phyloP scores from a whole-genome alignment of 169 alveolate species.

The Babesia divergens region DNA sequence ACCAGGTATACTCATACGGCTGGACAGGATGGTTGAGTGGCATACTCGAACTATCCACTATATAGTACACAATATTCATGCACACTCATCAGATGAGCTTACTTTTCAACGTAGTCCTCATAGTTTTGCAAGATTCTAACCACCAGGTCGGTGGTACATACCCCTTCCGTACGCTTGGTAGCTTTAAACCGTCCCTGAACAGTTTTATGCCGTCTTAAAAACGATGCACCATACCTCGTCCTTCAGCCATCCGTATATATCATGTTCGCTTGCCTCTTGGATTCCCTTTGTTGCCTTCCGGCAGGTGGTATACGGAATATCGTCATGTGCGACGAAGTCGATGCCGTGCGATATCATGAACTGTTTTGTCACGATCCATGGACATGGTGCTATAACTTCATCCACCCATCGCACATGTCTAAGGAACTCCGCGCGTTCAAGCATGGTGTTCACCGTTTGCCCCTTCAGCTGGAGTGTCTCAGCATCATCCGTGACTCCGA shows the following conservation, averaged over 20 bases:
- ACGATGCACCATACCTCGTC: slow-evolving; percentile 63
- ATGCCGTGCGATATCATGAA: slow-evolving; percentile 86
- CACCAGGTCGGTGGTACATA: slow-evolving; percentile 94
- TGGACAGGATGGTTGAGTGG: too few species aligned
- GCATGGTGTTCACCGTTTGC: slow-evolving; percentile 89
- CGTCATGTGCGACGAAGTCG: slow-evolving; percentile 94
- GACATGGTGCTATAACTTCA: slow-evolving; percentile 96
- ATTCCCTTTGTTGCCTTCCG: slow-evolving; percentile 65
- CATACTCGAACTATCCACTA: too few species aligned
- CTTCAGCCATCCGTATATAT: slow-evolving; percentile 88
- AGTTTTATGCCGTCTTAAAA: not conserved
- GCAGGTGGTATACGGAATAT: slow-evolving; percentile 86
- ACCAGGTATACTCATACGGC: too few species aligned
- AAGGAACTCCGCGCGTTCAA: slow-evolving; percentile 91
- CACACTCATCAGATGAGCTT: too few species aligned
- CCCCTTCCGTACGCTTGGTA: slow-evolving; percentile 92
- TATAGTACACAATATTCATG: not conserved
- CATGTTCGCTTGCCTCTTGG: slow-evolving; percentile 77
- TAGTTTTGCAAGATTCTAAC: slow-evolving; percentile 91
- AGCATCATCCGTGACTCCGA: slow-evolving; percentile 95
- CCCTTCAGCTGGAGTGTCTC: slow-evolving; percentile 92
- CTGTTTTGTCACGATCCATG: slow-evolving; percentile 90
- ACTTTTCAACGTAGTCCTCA: slow-evolving; percentile 88
- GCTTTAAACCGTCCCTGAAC: slow-evolving; percentile 87
- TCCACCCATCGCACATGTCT: slow-evolving; percentile 95